phyloP scores from a whole-genome alignment of 1,284 basidiomycete species.

The Grifola frondosa region DNA sequence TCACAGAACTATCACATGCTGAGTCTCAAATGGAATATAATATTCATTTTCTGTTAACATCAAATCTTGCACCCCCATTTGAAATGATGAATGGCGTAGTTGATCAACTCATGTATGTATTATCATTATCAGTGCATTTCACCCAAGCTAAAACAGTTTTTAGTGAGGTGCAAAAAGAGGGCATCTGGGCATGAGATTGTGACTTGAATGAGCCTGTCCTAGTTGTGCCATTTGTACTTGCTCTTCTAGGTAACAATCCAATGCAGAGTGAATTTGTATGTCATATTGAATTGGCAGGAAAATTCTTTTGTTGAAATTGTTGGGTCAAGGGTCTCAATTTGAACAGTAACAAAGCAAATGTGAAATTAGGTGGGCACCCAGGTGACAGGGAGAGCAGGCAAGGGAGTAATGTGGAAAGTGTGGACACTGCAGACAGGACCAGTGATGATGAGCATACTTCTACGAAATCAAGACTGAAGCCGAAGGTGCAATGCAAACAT shows the following conservation, averaged over 20 bases:
- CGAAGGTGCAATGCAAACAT: too few relatives aligned
- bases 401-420: too few relatives aligned
- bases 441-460: too few relatives aligned
- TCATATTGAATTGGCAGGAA: slow-evolving; percentile 40
- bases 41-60: too few relatives aligned
- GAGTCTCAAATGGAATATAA: too few relatives aligned
- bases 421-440: too few relatives aligned
- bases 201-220: slow-evolving; percentile 29
- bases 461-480: too few relatives aligned
- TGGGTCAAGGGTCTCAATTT: slow-evolving; percentile 33
- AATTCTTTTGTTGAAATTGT: slow-evolving; percentile 40
- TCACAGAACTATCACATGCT: too few relatives aligned
- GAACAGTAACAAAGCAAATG: too few relatives aligned
- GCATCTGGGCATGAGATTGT: slow-evolving; percentile 39
- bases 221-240: slow-evolving; percentile 33
- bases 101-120: slow-evolving; percentile 7
- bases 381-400: too few relatives aligned
- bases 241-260: slow-evolving; percentile 42
- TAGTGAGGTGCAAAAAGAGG: slow-evolving; percentile 25
- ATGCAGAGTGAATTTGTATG: slow-evolving; percentile 46
- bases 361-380: too few relatives aligned
- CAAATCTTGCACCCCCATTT: slow-evolving; percentile 37
- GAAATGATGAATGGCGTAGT: slow-evolving; percentile 43
- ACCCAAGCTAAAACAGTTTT: too few relatives aligned
- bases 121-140: neutral